phyloP scores from a whole-genome alignment of 1,284 basidiomycete genomes.

The Gomphus bonarii region DNA sequence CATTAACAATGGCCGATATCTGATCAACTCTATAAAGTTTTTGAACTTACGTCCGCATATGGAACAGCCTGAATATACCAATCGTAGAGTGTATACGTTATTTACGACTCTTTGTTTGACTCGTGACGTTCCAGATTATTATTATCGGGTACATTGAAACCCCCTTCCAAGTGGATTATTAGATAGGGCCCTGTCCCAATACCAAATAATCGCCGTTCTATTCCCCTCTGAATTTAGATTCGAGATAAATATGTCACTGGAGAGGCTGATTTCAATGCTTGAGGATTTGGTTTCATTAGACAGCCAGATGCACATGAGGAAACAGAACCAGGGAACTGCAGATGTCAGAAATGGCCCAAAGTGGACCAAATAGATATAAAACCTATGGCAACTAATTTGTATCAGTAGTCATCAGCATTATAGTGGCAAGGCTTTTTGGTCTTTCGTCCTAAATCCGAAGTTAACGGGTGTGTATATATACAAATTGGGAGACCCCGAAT shows the following conservation, averaged over 20 bases:
- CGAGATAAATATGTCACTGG: background rate
- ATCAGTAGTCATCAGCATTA: background rate
- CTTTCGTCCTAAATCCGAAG: background rate
- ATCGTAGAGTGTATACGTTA: constrained; percentile 21
- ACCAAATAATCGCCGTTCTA: constrained; percentile 81
- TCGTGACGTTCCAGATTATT: constrained; percentile 42
- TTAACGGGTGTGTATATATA: background rate
- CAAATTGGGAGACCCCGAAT: constrained; percentile 3
- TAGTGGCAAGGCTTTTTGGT: background rate
- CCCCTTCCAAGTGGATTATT: constrained; percentile 82
- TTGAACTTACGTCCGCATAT: constrained; percentile 86
- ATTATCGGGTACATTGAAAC: constrained; percentile 67
- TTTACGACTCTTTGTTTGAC: background rate
- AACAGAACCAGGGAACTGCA: background rate
- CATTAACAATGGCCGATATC: background rate
- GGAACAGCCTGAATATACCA: constrained; percentile 54
- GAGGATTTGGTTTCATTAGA: no score
- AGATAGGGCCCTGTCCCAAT: constrained; percentile 84
- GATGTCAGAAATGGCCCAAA: no score
- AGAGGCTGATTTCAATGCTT: background rate
- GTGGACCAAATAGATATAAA: background rate
- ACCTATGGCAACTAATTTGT: background rate
- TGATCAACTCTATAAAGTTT: constrained; percentile 36
- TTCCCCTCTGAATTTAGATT: constrained; percentile 49
- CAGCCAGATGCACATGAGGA: background rate